A percentile compares a stretch with the other conserved stretches of the same genome.
These are phyloP conservation scores for Hygrophorus pudorinus DNA, from an alignment of 768 basidiomycete genomes.

Conservation along the genomic window DNA sequence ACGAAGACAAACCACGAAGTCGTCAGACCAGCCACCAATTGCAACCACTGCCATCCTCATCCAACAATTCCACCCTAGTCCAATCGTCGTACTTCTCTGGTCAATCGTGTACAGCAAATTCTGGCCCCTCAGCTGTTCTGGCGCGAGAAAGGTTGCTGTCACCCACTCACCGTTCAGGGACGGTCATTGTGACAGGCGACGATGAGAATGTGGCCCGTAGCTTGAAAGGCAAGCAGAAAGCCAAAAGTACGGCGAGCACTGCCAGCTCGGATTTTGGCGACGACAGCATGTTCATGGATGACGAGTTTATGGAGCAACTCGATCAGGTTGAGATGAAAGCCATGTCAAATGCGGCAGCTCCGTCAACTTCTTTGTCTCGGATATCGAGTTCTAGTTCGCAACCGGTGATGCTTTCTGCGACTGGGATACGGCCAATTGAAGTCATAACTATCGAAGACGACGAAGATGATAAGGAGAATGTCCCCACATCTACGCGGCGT, in stretches of 20 bases:
- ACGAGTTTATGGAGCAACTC: slow-evolving; percentile 29
- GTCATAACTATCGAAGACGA: slow-evolving; percentile 22
- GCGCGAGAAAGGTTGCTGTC: slow-evolving; percentile 2
- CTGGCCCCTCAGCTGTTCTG: background rate
- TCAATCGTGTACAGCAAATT: background rate
- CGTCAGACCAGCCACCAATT: slow-evolving; percentile 9
- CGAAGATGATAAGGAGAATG: slow-evolving; percentile 56
- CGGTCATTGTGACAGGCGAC: background rate
- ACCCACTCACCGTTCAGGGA: background rate
- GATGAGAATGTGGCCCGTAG: background rate
- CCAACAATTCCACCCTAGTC: background rate
- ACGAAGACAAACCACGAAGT: slow-evolving; percentile 2
- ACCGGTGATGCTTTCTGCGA: background rate
- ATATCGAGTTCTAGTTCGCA: background rate
- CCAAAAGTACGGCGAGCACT: slow-evolving; percentile 7
- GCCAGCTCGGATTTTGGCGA: slow-evolving; percentile 24
- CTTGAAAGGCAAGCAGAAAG: background rate
- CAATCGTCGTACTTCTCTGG: slow-evolving; percentile 2
- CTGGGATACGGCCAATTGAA: slow-evolving; percentile 2
- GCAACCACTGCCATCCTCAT: slow-evolving; percentile 1
- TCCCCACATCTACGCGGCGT: slow-evolving; percentile 39
- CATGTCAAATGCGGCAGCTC: background rate
- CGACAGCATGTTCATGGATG: slow-evolving; percentile 25
- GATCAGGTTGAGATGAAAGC: slow-evolving; percentile 23
- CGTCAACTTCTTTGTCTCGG: background rate